Evolutionary conservation across 495 filamentous ascomycete species (phyloP).

Genomic region (Aspergillus affinis): DNA sequence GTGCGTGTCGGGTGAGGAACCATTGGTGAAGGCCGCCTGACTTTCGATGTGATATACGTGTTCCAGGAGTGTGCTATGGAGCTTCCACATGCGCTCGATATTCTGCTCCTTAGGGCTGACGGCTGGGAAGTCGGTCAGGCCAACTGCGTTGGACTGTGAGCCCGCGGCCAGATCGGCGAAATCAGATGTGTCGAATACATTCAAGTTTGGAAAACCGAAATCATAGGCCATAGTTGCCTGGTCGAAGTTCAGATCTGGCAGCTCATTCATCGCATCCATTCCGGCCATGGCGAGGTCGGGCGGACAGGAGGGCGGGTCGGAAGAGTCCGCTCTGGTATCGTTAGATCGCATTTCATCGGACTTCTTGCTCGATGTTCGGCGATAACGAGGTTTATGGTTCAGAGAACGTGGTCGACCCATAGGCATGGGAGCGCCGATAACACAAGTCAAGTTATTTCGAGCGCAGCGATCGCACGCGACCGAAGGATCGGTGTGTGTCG

Average conservation of each 20-base stretch:
- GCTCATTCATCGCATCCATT: constrained; percentile 3
- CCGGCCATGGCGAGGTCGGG: constrained; percentile 1
- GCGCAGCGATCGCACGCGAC: constrained; percentile 9
- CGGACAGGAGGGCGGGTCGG: not conserved
- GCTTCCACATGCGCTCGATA: constrained; percentile 4
- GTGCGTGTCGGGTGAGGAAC: not conserved
- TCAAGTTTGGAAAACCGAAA: constrained; percentile 1
- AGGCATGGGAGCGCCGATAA: constrained; percentile 7
- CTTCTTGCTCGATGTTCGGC: not conserved
- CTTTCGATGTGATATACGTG: constrained; percentile 3
- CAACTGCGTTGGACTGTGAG: not conserved
- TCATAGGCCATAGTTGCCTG: constrained; percentile 1
- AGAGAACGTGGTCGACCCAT: constrained; percentile 9
- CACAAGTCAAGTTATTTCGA: constrained; percentile 3
- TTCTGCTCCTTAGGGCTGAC: constrained; percentile 7
- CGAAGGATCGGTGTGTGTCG: constrained; percentile 1
- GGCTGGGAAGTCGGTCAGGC: not conserved
- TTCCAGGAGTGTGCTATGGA: constrained; percentile 1
- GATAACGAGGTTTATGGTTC: constrained; percentile 1
- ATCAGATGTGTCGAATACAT: constrained; percentile 4
- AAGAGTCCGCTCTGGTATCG: not conserved
- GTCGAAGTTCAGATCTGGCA: constrained; percentile 4
- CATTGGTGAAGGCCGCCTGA: not conserved
- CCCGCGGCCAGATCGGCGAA: constrained; percentile 7
- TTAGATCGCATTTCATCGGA: not conserved